A percentile compares a stretch with the other conserved stretches of the same genome.
phyloP scores from a whole-genome alignment of 257 asterid species.

The Capsicum chinense region DNA sequence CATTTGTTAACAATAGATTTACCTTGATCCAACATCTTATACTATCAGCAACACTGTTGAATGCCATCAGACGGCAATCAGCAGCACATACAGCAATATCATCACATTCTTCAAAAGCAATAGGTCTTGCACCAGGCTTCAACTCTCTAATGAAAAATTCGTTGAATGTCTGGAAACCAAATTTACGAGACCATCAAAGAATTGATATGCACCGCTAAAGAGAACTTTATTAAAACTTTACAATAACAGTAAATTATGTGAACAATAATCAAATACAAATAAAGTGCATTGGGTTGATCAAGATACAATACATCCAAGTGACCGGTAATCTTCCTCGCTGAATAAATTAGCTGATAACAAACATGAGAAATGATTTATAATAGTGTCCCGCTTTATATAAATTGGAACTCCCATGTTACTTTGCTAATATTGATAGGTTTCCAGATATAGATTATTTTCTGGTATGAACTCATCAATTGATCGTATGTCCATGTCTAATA shows the following conservation, averaged over 20 bases:
- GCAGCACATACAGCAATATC: slow-evolving; percentile 90
- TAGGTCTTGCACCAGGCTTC: slow-evolving; percentile 78
- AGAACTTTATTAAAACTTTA: background rate
- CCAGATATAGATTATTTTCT: background rate
- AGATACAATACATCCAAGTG: slow-evolving; percentile 11
- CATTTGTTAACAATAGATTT: slow-evolving; percentile 34
- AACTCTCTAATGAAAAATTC: slow-evolving; percentile 90
- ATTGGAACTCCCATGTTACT: background rate
- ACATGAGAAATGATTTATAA: background rate
- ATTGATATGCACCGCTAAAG: background rate
- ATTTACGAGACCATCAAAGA: slow-evolving; percentile 20
- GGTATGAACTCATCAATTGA: background rate
- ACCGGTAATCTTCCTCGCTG: background rate
- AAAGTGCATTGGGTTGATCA: slow-evolving; percentile 26
- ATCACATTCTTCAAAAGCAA: slow-evolving; percentile 60
- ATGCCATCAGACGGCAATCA: slow-evolving; percentile 92
- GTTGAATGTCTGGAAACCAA: slow-evolving; percentile 78
- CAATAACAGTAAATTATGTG: background rate
- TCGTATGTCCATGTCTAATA: background rate
- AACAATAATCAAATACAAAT: background rate
- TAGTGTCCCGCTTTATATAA: background rate
- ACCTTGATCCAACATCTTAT: slow-evolving; percentile 97
- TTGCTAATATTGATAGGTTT: background rate
- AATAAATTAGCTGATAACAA: slow-evolving; percentile 13
- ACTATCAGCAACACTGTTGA: slow-evolving; percentile 64